Base-by-base conservation (phyloP, 495 filamentous ascomycete genomes). In the Immersiella caudata region DNA sequence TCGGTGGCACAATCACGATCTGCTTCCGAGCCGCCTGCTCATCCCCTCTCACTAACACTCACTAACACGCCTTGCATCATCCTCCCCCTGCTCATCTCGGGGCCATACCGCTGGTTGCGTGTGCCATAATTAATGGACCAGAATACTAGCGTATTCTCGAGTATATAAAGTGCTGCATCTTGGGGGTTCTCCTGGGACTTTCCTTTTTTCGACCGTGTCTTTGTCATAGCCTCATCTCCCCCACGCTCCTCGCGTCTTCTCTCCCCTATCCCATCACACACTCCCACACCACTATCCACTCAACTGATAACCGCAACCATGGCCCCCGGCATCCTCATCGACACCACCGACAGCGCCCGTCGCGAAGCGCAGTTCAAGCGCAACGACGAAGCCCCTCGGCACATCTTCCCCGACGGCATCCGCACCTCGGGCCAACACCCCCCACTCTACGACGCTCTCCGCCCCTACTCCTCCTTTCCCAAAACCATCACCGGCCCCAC, bases 391-490 rank as follows among this genome's bases (percentile, higher is more conserved):
- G 71, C 71, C 6, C 68, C 75, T 6, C 71, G 69, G 0, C 46
- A 67, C 68, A 75, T 81, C 64, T 83, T 82, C 73, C 81, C 80
- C 16, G 81, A 83, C 60, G 80, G 81, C 49, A 81, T 83, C 68
- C 79, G 88, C 73, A 93, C 91, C 22, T 91, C 90, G 3, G 93
- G 93, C 54, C 93, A 97, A 77, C 90, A 93, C 66, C 83, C 88
- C 3, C 93, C 93, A 2, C 74, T 92, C 9, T 90, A 89, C 75
- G 82, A 88, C 22, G 74, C 82, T 50, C 77, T 97, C 14, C 81
- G 79, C 33, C 87, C 90, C 0, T 97, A 93, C 74, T 80, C 83
- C 1, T 82, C 83, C 26, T 96, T 95, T 73, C 92, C 93, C 20
- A 86, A 88, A 58, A 77, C 86, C 27, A 93, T 95, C 68, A 80